Evolutionary conservation across 176 grass and related monocot species (phyloP).

Genomic region (Juncus effusus): DNA sequence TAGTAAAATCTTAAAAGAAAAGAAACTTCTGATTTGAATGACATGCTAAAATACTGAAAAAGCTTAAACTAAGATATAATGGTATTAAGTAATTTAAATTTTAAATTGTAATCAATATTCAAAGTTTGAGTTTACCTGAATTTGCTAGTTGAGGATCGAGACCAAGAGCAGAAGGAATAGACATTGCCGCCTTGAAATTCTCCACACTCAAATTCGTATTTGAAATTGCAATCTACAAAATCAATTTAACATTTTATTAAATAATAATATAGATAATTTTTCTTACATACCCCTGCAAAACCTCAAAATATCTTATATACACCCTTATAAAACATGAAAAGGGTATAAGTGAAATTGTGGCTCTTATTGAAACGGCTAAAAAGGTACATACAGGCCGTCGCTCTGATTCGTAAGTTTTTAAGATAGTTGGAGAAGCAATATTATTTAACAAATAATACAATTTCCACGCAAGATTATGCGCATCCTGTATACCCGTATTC

Average conservation of each 20-base stretch:
- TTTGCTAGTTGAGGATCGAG: conserved; percentile 92
- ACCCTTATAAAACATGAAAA: not conserved
- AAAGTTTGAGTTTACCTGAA: conserved; percentile 43
- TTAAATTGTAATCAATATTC: not conserved
- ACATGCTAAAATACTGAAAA: no score
- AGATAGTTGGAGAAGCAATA: conserved; percentile 58
- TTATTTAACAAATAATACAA: conserved; percentile 48
- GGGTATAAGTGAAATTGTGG: conserved; percentile 7
- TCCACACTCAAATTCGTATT: conserved; percentile 82
- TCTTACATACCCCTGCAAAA: conserved; percentile 2
- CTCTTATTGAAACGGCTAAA: conserved; percentile 8
- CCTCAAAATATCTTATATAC: not conserved
- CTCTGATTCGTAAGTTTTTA: conserved; percentile 82
- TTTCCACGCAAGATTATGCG: conserved; percentile 96
- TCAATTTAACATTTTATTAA: conserved; percentile 15
- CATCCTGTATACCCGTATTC: conserved; percentile 96
- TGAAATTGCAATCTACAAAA: conserved; percentile 81
- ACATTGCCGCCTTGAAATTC: conserved; percentile 93
- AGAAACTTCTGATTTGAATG: no score
- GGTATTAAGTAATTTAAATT: no score
- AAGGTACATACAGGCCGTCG: conserved; percentile 61
- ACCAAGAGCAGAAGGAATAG: conserved; percentile 80
- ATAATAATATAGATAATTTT: not conserved
- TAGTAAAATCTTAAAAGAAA: conserved; percentile 14
- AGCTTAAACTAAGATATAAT: not conserved